Base-by-base conservation (phyloP, 2,329 filamentous ascomycete species). In the Fusarium cicatricum region DNA sequence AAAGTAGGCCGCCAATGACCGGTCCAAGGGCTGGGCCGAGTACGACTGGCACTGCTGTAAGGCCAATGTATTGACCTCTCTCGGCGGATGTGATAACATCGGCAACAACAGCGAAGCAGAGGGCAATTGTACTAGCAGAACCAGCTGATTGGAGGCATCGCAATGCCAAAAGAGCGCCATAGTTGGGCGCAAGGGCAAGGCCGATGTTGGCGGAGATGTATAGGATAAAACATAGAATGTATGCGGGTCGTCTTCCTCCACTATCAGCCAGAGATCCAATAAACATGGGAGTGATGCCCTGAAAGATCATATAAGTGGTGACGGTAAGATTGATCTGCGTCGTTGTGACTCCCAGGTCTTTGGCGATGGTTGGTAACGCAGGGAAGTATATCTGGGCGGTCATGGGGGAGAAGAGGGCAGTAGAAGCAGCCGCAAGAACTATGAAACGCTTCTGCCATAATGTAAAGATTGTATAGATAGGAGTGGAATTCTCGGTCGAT, bases 51-150 rank as follows among this genome's bases (percentile, higher is more conserved):
- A 78, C 71, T 16, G 77, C 78, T 19, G 78, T 83, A 62, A 80
- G 79, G 34, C 80, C 85, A 46, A 89, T 79, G 62, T 85, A 86
- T 32, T 79, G 75, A 3, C 86, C 86, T 54, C 88, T 76, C 66
- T 91, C 87, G 1, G 81, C 81, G 2, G 82, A 82, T 0, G 85
- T 88, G 11, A 83, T 77, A 7, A 89, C 76, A 66, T 91, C 89
- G 0, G 84, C 84, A 2, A 90, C 80, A 1, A 90, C 82, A 0
- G 82, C 87, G 23, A 72, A 73, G 23, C 75, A 76, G 3, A 91
- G 74, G 0, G 87, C 82, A 5, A 89, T 77, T 0, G 85, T 88
- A 2, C 82, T 82, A 49, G 81, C 84, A 34, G 80, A 85, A 0
- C 86, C 85, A 1, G 81, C 78, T 5, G 80, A 84, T 64, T 88